Base-by-base conservation (phyloP, 768 basidiomycete genomes). In the Lactarius vividus region DNA sequence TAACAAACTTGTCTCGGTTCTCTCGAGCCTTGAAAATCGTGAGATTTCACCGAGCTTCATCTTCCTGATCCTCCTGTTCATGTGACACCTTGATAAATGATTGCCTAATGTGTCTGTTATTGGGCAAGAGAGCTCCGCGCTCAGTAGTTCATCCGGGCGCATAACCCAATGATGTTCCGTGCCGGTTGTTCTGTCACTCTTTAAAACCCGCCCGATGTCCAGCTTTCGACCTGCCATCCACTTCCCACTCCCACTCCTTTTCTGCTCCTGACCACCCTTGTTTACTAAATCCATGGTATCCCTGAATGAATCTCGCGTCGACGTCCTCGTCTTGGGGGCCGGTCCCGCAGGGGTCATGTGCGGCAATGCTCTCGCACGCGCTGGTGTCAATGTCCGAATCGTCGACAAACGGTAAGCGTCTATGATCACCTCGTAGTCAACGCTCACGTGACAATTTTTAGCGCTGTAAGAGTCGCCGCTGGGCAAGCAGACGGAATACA, bases 281-380 rank as follows among this genome's bases (percentile, higher is more conserved):
- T 35, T 26, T 49, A 23, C 35, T 13, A 23, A 7, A 23, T 61
- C n/a, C 26, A 60, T 35, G 37, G 62, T 63, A 40, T 55, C 63
- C 4, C 37, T 68, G 11, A 76, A 73, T 60, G 77, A 79, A 65
- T 77, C 78, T n/a, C 66, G 76, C 1, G 81, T 85, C 61, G 86
- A 88, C 72, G 86, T 87, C 23, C 79, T 88, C 66, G 75, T 88
- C 59, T 77, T 87, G 64, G 87, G 87, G 28, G 87, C 87, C 5
- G 87, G 86, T 8, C 83, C 82, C 3, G 78, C 81, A 1, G 85
- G 90, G 2, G 73, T 91, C 3, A 89, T 92, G 88, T 87, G 85
- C 65, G 84, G 84, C 29, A 86, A 87, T 72, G 86, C 82, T 3
- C 79, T 89, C 39, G 82, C 79, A 10, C 80, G 72, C 52, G 84